A percentile compares a stretch with the other conserved stretches of the same genome.
phyloP scores from a whole-genome alignment of 257 asterid species.

The Solanum sparsipilum region DNA sequence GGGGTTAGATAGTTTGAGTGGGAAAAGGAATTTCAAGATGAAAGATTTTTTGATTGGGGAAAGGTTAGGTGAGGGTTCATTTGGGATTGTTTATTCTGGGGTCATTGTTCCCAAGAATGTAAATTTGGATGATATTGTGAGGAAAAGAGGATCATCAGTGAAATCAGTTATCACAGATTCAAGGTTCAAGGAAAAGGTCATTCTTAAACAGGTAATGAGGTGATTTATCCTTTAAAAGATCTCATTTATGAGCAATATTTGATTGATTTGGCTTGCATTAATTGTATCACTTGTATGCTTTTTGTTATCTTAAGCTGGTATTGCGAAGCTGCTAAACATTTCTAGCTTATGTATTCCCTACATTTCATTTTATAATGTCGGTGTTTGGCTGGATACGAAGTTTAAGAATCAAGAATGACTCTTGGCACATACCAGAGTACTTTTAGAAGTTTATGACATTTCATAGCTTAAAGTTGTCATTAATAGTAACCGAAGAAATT shows the following conservation, averaged over 20 bases:
- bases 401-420: not conserved
- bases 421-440: not conserved
- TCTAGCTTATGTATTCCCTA: not conserved
- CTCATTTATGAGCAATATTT: not conserved
- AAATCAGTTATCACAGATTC: constrained; percentile 26
- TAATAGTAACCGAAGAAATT: not conserved
- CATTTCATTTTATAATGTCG: not conserved
- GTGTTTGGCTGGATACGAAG: not conserved
- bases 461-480: not conserved
- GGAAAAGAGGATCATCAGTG: constrained; percentile 25
- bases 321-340: not conserved
- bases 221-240: not conserved
- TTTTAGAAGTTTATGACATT: not conserved
- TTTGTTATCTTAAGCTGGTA: not conserved
- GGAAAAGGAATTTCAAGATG: constrained; percentile 65
- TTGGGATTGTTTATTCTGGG: constrained; percentile 87
- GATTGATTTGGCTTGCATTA: not conserved
- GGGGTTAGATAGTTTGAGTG: constrained; percentile 57
- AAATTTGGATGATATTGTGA: constrained; percentile 24
- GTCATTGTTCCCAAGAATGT: constrained; percentile 69
- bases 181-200: constrained; percentile 68
- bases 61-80: constrained; percentile 82
- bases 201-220: constrained; percentile 69
- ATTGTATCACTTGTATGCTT: not conserved
- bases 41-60: constrained; percentile 72